These are phyloP conservation scores for Diaporthe caulivora DNA, from an alignment of 2,329 filamentous ascomycete species.

Conservation along the genomic window DNA sequence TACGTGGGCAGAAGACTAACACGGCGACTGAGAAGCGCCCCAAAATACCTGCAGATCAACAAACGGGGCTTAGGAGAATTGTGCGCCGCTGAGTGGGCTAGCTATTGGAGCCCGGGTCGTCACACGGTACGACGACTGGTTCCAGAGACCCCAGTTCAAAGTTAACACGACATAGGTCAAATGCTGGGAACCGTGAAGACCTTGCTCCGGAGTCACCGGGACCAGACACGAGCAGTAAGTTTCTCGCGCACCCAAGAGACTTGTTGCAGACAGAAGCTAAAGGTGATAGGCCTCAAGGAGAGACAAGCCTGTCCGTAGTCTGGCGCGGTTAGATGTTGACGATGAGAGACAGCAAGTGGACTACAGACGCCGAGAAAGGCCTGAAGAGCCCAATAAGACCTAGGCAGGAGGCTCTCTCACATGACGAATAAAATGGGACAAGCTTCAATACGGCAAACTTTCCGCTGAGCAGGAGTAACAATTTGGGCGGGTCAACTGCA, in stretches of 20 bases:
- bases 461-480: background rate
- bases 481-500: background rate
- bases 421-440: background rate
- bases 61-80: background rate
- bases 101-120: background rate
- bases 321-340: background rate
- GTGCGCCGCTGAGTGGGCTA: background rate
- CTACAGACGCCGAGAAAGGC: background rate
- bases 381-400: background rate
- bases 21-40: background rate
- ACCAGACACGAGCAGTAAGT: background rate
- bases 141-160: background rate
- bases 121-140: background rate
- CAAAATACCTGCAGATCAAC: conserved; percentile 11
- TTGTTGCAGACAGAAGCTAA: background rate
- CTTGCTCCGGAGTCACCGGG: conserved; percentile 5
- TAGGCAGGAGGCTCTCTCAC: background rate
- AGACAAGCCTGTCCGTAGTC: background rate
- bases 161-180: background rate
- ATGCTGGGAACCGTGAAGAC: background rate
- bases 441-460: conserved; percentile 14
- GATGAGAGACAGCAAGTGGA: background rate
- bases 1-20: background rate
- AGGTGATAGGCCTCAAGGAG: background rate
- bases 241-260: background rate